Percentiles rank a stretch among this genome's conserved stretches.
phyloP scores from a whole-genome alignment of 2,329 filamentous ascomycete species.

The Hymenoscyphus albidus region DNA sequence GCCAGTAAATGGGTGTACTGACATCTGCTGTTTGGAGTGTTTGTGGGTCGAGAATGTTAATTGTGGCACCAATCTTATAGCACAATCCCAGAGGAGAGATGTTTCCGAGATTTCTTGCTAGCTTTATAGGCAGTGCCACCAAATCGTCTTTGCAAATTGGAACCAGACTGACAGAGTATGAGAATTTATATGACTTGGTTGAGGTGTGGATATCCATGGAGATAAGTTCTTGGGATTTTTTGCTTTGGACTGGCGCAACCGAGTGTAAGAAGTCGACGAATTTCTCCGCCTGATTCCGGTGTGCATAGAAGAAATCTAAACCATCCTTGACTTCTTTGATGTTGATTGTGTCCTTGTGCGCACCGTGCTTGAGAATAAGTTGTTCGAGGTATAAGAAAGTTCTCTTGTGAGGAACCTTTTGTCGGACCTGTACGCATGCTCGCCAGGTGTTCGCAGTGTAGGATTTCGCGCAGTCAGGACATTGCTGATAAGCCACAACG shows the following conservation, averaged over 20 bases:
- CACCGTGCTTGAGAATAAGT: slow-evolving; percentile 89
- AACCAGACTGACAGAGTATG: slow-evolving; percentile 82
- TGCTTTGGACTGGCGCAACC: slow-evolving; percentile 71
- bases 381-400: slow-evolving; percentile 83
- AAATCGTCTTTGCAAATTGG: slow-evolving; percentile 97
- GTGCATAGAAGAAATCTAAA: slow-evolving; percentile 91
- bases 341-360: slow-evolving; percentile 91
- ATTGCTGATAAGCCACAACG: slow-evolving; percentile 86
- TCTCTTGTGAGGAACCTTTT: slow-evolving; percentile 95
- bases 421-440: slow-evolving; percentile 88
- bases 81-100: slow-evolving; percentile 84
- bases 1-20: slow-evolving; percentile 81
- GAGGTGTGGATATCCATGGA: slow-evolving; percentile 90
- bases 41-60: slow-evolving; percentile 85
- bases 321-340: slow-evolving; percentile 97
- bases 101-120: slow-evolving; percentile 84
- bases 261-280: slow-evolving; percentile 88
- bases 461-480: slow-evolving; percentile 89
- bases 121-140: slow-evolving; percentile 84
- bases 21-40: slow-evolving; percentile 91
- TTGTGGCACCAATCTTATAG: slow-evolving; percentile 79
- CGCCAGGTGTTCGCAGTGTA: slow-evolving; percentile 97
- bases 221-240: slow-evolving; percentile 89
- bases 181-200: slow-evolving; percentile 91
- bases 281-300: slow-evolving; percentile 85